phyloP scores from a whole-genome alignment of 108 stramenopile species.

The Skeletonema costatum region DNA sequence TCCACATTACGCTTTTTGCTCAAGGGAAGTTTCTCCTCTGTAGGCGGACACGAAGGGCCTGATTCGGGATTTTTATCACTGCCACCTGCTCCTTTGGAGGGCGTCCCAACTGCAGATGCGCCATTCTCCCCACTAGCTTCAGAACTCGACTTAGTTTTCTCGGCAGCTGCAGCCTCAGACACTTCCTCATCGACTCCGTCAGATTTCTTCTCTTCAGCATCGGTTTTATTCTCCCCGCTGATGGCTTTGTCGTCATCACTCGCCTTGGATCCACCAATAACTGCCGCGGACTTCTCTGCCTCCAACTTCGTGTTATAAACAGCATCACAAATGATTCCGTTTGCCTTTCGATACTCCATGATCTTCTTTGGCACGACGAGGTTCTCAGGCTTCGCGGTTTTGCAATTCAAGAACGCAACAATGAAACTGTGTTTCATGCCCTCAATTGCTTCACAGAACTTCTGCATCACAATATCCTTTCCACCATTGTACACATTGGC shows the following conservation, averaged over 20 bases:
- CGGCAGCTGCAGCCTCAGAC: not conserved
- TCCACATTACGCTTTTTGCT: constrained; percentile 58
- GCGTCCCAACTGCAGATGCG: not conserved
- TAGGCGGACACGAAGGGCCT: not conserved
- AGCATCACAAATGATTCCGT: not conserved
- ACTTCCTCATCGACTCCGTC: not conserved
- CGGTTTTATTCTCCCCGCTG: not conserved
- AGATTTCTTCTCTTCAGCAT: not conserved
- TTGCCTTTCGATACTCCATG: constrained; percentile 55
- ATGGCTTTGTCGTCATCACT: constrained; percentile 26
- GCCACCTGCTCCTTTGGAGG: not conserved
- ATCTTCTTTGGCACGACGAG: constrained; percentile 76
- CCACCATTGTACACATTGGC: constrained; percentile 47
- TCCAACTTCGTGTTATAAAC: not conserved
- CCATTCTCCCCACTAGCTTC: not conserved
- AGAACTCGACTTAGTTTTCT: not conserved
- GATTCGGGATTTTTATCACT: not conserved
- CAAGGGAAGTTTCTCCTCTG: constrained; percentile 6
- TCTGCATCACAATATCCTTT: constrained; percentile 92
- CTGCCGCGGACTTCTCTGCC: not conserved
- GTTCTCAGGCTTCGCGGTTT: constrained; percentile 74
- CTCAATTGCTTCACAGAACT: constrained; percentile 91
- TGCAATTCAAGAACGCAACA: constrained; percentile 93
- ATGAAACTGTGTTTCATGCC: constrained; percentile 99
- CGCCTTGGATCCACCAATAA: not conserved